Conservation (phyloP, 2,329 filamentous ascomycete genomes). For the Aspergillus floridensis region DNA sequence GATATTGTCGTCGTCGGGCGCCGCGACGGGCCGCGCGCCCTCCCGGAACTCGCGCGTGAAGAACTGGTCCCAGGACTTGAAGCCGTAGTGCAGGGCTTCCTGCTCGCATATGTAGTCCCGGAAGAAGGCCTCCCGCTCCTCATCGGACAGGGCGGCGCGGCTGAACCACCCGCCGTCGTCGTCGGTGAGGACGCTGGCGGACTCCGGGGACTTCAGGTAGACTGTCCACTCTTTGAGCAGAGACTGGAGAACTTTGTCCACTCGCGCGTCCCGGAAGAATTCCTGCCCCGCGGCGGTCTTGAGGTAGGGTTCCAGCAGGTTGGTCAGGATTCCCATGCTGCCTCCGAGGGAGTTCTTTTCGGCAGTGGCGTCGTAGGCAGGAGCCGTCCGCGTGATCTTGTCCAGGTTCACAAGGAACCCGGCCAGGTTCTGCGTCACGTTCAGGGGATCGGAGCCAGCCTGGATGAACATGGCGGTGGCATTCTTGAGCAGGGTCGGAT, state of each 20-base stretch:
- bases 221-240: not conserved
- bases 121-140: not conserved
- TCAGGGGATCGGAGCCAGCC: not conserved
- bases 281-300: not conserved
- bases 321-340: not conserved
- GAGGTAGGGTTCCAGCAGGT: not conserved
- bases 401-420: not conserved
- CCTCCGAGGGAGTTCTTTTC: not conserved
- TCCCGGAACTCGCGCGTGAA: slow-evolving; percentile 60
- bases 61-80: slow-evolving; percentile 60
- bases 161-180: slow-evolving; percentile 1
- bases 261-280: not conserved
- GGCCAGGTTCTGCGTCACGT: not conserved
- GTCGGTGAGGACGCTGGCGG: not conserved
- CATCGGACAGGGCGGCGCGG: not conserved
- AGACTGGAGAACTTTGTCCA: not conserved
- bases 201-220: not conserved
- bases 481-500: not conserved
- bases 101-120: no score
- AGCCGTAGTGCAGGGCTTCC: not conserved
- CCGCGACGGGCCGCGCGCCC: slow-evolving; percentile 56
- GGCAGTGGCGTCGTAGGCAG: not conserved
- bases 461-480: not conserved
- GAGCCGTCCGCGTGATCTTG: not conserved
- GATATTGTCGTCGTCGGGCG: slow-evolving; percentile 48